phyloP scores from a whole-genome alignment of 2,329 filamentous ascomycete genomes.

The Hypoxylon sp. region DNA sequence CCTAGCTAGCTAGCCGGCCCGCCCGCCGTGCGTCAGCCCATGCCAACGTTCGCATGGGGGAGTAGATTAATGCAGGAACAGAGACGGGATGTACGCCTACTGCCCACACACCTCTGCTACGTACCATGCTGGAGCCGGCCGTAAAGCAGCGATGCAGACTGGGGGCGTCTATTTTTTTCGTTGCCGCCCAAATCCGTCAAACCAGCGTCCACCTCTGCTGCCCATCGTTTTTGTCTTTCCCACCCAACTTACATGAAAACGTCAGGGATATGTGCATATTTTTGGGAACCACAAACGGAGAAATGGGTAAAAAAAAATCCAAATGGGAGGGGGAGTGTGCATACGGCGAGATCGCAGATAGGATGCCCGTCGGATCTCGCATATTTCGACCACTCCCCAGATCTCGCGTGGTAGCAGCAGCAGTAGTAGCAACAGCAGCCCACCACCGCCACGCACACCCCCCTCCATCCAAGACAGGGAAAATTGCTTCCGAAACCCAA shows the following conservation, averaged over 20 bases:
- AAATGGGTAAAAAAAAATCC: constrained; percentile 30
- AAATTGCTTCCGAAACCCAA: constrained; percentile 34
- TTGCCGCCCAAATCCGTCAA: constrained; percentile 52
- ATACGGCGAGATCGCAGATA: constrained; percentile 42
- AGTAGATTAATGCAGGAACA: constrained; percentile 53
- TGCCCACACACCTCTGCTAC: constrained; percentile 50
- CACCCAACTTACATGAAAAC: constrained; percentile 45
- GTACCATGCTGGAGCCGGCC: constrained; percentile 44
- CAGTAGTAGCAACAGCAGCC: constrained; percentile 25
- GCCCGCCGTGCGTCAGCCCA: constrained; percentile 49
- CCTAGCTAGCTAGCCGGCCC: constrained; percentile 47
- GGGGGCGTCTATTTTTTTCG: constrained; percentile 56
- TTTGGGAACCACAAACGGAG: constrained; percentile 45
- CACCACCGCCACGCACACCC: constrained; percentile 25
- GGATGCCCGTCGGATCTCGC: constrained; percentile 50
- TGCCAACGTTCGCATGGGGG: constrained; percentile 46
- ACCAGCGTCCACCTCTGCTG: constrained; percentile 43
- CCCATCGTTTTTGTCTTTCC: constrained; percentile 49
- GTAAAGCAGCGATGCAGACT: constrained; percentile 60
- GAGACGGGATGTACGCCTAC: constrained; percentile 47
- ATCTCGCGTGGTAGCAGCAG: constrained; percentile 40
- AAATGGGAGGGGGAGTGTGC: constrained; percentile 53
- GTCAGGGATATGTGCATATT: constrained; percentile 50
- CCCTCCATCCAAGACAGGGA: constrained; percentile 34
- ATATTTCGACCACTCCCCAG: constrained; percentile 36